phyloP scores from a whole-genome alignment of 257 asterid species.

The Lycium barbarum region DNA sequence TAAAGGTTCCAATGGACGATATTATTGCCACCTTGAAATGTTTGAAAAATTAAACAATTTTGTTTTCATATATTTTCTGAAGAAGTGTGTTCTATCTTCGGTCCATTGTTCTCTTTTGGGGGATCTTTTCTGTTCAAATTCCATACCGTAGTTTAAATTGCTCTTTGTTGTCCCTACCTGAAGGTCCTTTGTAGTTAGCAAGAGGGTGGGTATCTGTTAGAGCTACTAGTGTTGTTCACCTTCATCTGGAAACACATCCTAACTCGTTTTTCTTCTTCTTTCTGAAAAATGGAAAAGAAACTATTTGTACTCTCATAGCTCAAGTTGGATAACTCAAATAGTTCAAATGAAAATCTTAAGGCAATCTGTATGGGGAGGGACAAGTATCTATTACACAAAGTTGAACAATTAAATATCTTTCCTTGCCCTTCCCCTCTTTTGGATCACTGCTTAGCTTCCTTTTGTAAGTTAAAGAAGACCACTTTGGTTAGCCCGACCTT shows the following conservation, averaged over 20 bases:
- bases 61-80: background rate
- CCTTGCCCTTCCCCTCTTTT: background rate
- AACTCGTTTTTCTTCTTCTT: background rate
- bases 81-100: background rate
- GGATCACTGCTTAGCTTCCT: background rate
- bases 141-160: background rate
- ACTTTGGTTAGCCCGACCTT: too few species aligned
- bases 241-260: background rate
- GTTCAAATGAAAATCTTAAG: conserved; percentile 7
- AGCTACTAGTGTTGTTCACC: conserved; percentile 14
- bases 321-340: background rate
- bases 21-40: background rate
- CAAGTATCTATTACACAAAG: background rate
- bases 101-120: background rate
- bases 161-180: background rate
- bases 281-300: background rate
- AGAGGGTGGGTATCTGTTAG: conserved; percentile 23
- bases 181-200: conserved; percentile 4
- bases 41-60: background rate
- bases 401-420: conserved; percentile 7
- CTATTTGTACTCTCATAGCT: background rate
- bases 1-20: background rate
- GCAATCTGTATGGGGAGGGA: background rate
- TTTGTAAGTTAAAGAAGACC: background rate
- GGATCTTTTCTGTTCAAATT: conserved; percentile 3